These are phyloP conservation scores for sorghum (Sorghum bicolor) DNA, from an alignment of 176 grass and related monocot genomes.

Conservation along the genomic window DNA sequence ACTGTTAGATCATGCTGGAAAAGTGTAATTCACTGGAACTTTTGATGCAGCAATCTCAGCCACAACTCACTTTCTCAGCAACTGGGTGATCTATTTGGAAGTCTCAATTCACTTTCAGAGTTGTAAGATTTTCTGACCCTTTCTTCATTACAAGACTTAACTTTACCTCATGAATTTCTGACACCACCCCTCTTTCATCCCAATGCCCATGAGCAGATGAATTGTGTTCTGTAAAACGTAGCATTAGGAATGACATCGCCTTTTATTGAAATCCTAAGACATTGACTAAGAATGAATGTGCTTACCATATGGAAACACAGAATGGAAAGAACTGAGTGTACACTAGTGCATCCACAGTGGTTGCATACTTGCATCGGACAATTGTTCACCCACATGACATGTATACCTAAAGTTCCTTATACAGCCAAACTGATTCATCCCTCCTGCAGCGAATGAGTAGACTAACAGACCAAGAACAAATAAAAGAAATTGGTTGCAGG, in stretches of 20 bases:
- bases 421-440: not conserved
- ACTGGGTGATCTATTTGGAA: constrained; percentile 72
- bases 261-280: not conserved
- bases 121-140: constrained; percentile 60
- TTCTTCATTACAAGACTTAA: constrained; percentile 6
- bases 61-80: constrained; percentile 67
- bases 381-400: not conserved
- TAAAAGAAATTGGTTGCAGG: not conserved
- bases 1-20: constrained; percentile 15
- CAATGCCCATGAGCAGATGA: not conserved
- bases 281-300: not conserved
- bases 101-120: constrained; percentile 64
- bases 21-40: constrained; percentile 23
- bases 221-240: not conserved
- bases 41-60: constrained; percentile 75
- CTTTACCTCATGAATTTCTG: not conserved
- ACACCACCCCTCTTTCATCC: not conserved
- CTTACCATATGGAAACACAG: not conserved
- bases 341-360: not conserved
- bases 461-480: not conserved
- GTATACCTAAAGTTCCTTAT: not conserved
- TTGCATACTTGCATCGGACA: not conserved
- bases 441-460: not conserved
- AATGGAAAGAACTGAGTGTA: not conserved
- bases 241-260: not conserved